Conservation (phyloP, 345 rosid species). For the Populus euphratica region DNA sequence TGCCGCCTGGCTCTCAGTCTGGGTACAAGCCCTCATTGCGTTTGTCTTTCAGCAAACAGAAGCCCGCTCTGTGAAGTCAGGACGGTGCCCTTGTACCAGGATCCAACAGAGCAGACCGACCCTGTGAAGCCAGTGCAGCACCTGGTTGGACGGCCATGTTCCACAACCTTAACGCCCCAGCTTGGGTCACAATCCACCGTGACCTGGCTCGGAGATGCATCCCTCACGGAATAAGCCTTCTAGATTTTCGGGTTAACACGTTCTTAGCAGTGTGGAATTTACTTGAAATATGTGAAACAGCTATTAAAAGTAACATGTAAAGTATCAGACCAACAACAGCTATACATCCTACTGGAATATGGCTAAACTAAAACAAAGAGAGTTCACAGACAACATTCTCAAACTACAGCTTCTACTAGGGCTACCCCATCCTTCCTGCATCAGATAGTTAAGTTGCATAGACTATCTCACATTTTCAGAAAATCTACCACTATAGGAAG, state of each 20-base stretch:
- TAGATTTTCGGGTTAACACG: neutral
- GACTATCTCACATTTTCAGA: constrained; percentile 9
- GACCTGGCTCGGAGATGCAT: neutral
- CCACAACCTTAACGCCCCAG: neutral
- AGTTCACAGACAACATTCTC: constrained; percentile 11
- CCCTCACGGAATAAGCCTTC: neutral
- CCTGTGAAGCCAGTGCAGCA: neutral
- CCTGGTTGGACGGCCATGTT: neutral
- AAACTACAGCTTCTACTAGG: constrained; percentile 6
- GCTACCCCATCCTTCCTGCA: constrained; percentile 1
- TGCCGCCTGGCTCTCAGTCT: no score
- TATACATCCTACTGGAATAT: neutral
- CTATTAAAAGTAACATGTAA: neutral
- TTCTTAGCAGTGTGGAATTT: neutral
- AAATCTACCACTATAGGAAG: constrained; percentile 9
- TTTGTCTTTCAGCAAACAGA: no score
- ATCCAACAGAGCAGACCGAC: neutral
- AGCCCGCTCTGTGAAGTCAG: no score
- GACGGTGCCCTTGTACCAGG: neutral
- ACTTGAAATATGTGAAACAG: neutral
- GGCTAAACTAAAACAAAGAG: neutral
- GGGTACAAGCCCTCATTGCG: no score
- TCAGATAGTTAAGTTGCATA: constrained; percentile 10
- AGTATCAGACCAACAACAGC: neutral
- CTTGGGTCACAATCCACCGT: neutral